These are phyloP conservation scores for Phytophthora syringae DNA, from an alignment of 352 stramenopile genomes.

Conservation along the genomic window DNA sequence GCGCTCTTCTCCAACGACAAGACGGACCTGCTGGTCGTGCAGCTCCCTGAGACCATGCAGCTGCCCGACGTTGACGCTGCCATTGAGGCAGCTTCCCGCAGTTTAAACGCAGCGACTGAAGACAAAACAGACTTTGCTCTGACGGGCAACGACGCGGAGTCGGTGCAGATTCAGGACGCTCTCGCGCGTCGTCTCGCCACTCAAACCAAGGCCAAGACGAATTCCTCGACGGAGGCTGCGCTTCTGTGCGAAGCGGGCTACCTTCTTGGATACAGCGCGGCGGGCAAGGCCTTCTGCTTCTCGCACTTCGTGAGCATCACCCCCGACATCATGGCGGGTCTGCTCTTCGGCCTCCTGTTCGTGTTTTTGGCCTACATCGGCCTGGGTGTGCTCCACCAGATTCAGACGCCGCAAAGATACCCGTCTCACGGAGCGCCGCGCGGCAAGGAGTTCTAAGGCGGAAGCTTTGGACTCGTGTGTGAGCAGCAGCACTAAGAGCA, in stretches of 20 bases:
- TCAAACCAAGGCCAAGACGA: constrained; percentile 29
- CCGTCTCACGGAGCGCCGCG: constrained; percentile 73
- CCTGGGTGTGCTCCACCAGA: constrained; percentile 68
- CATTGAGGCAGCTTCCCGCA: constrained; percentile 48
- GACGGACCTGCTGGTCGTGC: constrained; percentile 70
- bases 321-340: constrained; percentile 71
- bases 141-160: constrained; percentile 54
- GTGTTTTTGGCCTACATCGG: constrained; percentile 81
- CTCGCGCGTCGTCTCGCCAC: constrained; percentile 42
- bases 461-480: background rate
- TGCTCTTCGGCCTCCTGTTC: constrained; percentile 85
- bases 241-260: constrained; percentile 73
- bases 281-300: constrained; percentile 83
- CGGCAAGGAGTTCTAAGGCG: constrained; percentile 83
- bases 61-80: constrained; percentile 48
- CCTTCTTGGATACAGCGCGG: constrained; percentile 55
- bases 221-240: constrained; percentile 24
- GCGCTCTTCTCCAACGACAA: constrained; percentile 56
- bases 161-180: constrained; percentile 32
- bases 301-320: constrained; percentile 88
- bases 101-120: constrained; percentile 42
- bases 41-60: constrained; percentile 42
- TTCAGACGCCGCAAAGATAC: constrained; percentile 82
- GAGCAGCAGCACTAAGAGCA: constrained; percentile 1
- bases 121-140: constrained; percentile 67